Evolutionary conservation across 352 stramenopile species (phyloP), one percentile per base, ranked within the genome.

Genomic region (Phytopythium montanum): DNA sequence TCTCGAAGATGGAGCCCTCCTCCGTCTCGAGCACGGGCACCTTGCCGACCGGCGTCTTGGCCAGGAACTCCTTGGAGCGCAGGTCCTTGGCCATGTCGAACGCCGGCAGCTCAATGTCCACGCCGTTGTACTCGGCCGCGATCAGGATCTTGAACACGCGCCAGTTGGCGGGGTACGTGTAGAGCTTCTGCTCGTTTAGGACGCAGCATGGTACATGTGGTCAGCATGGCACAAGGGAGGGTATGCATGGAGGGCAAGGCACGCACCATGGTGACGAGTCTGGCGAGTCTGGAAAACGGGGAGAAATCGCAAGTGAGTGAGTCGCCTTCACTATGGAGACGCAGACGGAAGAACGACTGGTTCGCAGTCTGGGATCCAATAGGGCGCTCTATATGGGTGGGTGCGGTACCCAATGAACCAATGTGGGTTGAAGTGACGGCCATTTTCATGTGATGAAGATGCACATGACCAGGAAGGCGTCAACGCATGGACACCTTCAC

Each of bases 111-210:
- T 91, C 77, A 21, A 97, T 79, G 42, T 92, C 68, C 23, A 98
- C 70, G 56, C 79, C 80, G 54, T 95, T 96, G 70, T 95, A 98
- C 78, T 98, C 88, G 49, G 96, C 95, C 26, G 94, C 94, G 73
- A 99, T 96, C 21, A 98, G 84, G 57, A 85, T 82, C 79, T 98
- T 97, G 68, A 98, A 97, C 56, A 90, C 92, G 65, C 91, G 86
- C 66, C 97, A 97, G 64, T 97, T 97, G 44, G 77, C 93, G 26
- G 73, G 77, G 63, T 92, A 85, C 45, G 89, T 91, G 79, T 94
- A 96, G 23, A 97, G 82, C 65, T 89, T 96, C 87, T 90, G 64
- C 59, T 62, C 55, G 12, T 5, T 7, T 9, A 2, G 44, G 29
- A 23, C 13, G 4, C 12, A 53, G 29, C 29, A 34, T 34, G 29